phyloP scores from a whole-genome alignment of 163 green algal species.

The Volvox carteri region DNA sequence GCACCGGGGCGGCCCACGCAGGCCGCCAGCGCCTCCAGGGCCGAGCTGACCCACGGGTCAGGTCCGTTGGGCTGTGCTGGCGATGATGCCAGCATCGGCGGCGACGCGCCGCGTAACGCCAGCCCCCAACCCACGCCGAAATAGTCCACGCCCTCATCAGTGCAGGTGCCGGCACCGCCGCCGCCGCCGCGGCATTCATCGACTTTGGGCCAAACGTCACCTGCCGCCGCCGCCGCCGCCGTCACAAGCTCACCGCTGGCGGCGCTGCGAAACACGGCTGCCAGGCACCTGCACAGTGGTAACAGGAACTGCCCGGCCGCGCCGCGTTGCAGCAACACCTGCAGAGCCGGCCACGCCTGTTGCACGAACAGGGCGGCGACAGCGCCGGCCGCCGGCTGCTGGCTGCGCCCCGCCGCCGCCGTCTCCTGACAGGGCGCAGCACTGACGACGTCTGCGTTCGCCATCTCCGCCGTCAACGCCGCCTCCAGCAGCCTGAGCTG shows the following conservation, averaged over 20 bases:
- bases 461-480: not conserved
- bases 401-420: too few relatives aligned
- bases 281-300: constrained; percentile 20
- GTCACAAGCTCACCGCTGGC: not conserved
- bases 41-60: constrained; percentile 6
- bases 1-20: constrained; percentile 32
- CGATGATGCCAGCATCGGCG: too few relatives aligned
- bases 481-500: constrained; percentile 26
- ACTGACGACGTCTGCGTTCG: too few relatives aligned
- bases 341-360: constrained; percentile 23
- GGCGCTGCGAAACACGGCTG: not conserved
- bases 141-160: too few relatives aligned
- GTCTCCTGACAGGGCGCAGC: too few relatives aligned
- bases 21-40: constrained; percentile 4
- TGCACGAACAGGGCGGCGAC: constrained; percentile 9
- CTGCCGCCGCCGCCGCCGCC: not conserved
- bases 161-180: not conserved
- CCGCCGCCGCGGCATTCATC: too few relatives aligned
- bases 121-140: too few relatives aligned
- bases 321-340: not conserved
- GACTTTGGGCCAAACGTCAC: too few relatives aligned
- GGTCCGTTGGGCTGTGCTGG: too few relatives aligned
- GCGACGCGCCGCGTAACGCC: too few relatives aligned
- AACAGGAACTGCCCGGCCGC: not conserved
- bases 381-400: not conserved